These are phyloP conservation scores for Brassica carinata DNA, from an alignment of 345 rosid species.

Conservation along the genomic window DNA sequence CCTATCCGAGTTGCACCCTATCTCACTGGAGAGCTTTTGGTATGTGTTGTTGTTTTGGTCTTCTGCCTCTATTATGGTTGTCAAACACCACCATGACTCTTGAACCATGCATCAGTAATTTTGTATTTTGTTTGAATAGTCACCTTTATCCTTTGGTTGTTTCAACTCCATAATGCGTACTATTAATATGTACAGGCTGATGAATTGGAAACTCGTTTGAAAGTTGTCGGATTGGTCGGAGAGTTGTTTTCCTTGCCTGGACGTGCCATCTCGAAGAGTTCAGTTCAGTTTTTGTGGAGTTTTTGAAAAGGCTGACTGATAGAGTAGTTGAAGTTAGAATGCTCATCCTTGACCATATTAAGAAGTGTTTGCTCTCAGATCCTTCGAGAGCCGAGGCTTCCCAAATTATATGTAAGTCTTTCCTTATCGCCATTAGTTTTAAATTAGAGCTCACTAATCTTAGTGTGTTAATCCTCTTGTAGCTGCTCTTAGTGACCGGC, in stretches of 20 bases:
- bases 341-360: slow-evolving; percentile 86
- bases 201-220: slow-evolving; percentile 80
- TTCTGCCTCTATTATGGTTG: not conserved
- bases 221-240: slow-evolving; percentile 86
- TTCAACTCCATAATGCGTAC: slow-evolving; percentile 18
- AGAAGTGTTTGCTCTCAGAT: slow-evolving; percentile 73
- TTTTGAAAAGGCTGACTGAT: slow-evolving; percentile 91
- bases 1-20: slow-evolving; percentile 79
- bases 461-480: slow-evolving; percentile 36
- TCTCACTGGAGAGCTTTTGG: slow-evolving; percentile 96
- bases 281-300: slow-evolving; percentile 84
- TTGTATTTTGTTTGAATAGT: slow-evolving; percentile 17
- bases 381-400: slow-evolving; percentile 77
- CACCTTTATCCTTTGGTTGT: not conserved
- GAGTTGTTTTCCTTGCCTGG: slow-evolving; percentile 86
- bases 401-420: slow-evolving; percentile 70
- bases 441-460: slow-evolving; percentile 21
- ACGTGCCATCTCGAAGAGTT: slow-evolving; percentile 62
- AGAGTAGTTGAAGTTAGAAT: slow-evolving; percentile 84
- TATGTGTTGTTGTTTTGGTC: slow-evolving; percentile 42
- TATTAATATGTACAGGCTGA: slow-evolving; percentile 67
- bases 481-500: slow-evolving; percentile 97
- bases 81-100: slow-evolving; percentile 19
- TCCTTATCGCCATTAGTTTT: slow-evolving; percentile 21
- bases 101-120: slow-evolving; percentile 16